These are phyloP conservation scores for Elaeis guineensis DNA, from an alignment of 176 grass and related monocot genomes.

Conservation along the genomic window DNA sequence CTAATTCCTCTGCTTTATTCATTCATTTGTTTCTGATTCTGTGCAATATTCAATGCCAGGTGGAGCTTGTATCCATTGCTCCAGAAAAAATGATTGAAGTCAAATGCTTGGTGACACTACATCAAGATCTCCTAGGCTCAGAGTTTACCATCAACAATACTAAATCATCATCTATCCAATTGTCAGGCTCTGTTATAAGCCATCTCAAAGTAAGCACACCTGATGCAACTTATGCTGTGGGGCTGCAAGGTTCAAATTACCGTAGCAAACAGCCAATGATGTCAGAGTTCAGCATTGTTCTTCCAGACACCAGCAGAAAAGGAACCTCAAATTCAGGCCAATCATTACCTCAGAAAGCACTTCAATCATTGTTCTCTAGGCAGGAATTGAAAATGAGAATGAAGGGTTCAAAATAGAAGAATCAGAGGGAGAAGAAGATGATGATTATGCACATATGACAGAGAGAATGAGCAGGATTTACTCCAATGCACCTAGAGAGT, in stretches of 20 bases:
- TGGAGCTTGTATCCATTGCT: conserved; percentile 47
- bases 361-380: neutral
- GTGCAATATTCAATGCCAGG: conserved; percentile 16
- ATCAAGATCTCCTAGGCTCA: conserved; percentile 32
- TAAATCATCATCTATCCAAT: conserved; percentile 20
- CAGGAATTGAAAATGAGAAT: neutral
- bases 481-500: conserved; percentile 50
- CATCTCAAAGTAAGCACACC: conserved; percentile 87
- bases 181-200: conserved; percentile 51
- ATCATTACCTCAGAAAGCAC: conserved; percentile 17
- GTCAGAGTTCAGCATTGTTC: conserved; percentile 56
- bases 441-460: conserved; percentile 59
- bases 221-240: conserved; percentile 65
- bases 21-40: neutral
- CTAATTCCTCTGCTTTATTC: neutral
- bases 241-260: conserved; percentile 64
- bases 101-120: conserved; percentile 50
- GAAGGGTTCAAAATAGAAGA: conserved; percentile 9
- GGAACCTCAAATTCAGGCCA: neutral
- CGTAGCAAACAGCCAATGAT: conserved; percentile 25
- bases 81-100: conserved; percentile 29
- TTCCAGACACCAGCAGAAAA: conserved; percentile 21
- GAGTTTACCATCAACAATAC: conserved; percentile 45
- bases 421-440: conserved; percentile 67
- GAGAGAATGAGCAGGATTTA: conserved; percentile 57